These are phyloP conservation scores for Juglanconis sp. DNA, from an alignment of 2,329 filamentous ascomycete species.

Conservation along the genomic window DNA sequence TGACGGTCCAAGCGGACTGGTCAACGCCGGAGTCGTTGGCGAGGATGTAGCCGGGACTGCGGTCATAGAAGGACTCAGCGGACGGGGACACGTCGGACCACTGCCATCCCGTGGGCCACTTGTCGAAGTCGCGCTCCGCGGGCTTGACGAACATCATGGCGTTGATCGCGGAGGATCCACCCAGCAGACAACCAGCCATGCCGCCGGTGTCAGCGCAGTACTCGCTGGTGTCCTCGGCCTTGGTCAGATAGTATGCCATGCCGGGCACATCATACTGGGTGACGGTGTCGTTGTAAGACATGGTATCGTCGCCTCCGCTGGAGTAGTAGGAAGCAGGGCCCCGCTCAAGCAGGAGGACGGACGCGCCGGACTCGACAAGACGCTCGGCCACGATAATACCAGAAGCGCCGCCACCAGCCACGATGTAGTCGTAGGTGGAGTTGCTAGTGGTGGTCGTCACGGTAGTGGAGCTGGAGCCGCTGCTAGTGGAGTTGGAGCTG, in stretches of 20 bases:
- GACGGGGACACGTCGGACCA: constrained; percentile 25
- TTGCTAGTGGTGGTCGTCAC: constrained; percentile 28
- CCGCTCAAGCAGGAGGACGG: constrained; percentile 37
- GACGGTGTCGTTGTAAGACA: constrained; percentile 32
- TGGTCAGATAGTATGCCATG: constrained; percentile 25
- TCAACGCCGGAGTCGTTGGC: constrained; percentile 24
- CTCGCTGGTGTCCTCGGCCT: constrained; percentile 20
- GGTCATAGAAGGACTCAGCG: constrained; percentile 26
- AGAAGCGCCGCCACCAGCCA: constrained; percentile 35
- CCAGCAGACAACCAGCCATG: constrained; percentile 34
- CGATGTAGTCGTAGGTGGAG: constrained; percentile 38
- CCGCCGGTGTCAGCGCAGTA: constrained; percentile 35
- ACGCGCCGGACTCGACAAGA: constrained; percentile 34
- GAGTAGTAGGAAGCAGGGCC: constrained; percentile 32
- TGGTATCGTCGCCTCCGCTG: constrained; percentile 28
- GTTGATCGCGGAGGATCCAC: constrained; percentile 34
- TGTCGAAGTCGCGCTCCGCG: constrained; percentile 29
- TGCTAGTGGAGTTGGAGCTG: constrained; percentile 4
- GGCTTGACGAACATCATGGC: constrained; percentile 33
- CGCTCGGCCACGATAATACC: constrained; percentile 34
- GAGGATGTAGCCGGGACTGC: constrained; percentile 25
- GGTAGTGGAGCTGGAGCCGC: constrained; percentile 3
- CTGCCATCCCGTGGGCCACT: constrained; percentile 30
- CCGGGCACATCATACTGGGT: constrained; percentile 31
- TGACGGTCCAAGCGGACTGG: constrained; percentile 16